Evolutionary conservation across 352 stramenopile species (phyloP).

Genomic region (Phytophthora syringae): DNA sequence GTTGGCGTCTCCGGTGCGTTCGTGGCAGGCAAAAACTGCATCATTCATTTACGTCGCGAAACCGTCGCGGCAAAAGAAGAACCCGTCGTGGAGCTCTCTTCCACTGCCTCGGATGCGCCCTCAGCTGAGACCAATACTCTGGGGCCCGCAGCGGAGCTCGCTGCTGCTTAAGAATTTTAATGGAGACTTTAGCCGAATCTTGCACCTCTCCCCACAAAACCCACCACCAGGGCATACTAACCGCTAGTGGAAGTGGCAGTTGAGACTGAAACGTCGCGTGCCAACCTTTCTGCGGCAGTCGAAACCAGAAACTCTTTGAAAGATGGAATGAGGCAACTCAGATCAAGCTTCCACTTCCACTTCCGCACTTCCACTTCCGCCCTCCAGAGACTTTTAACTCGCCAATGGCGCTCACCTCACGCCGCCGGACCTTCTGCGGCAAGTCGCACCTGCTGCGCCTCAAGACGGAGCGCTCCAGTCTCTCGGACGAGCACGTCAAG

Average conservation of each 20-base stretch:
- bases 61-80: constrained; percentile 6
- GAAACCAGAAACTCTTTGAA: too few species aligned
- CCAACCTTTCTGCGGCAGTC: constrained; percentile 19
- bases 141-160: background rate
- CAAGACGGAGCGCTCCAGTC: constrained; percentile 37
- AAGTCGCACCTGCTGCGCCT: constrained; percentile 34
- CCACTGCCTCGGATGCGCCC: background rate
- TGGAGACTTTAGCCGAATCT: background rate
- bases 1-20: constrained; percentile 19
- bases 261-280: constrained; percentile 11
- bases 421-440: constrained; percentile 37
- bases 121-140: constrained; percentile 7
- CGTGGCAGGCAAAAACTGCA: background rate
- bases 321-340: constrained; percentile 38
- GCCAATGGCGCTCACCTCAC: constrained; percentile 38
- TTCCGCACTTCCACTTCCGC: constrained; percentile 5
- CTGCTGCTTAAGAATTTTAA: background rate
- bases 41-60: constrained; percentile 41
- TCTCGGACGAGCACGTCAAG: constrained; percentile 29
- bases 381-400: constrained; percentile 8
- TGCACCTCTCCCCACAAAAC: constrained; percentile 6
- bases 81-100: constrained; percentile 16
- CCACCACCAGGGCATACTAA: constrained; percentile 3
- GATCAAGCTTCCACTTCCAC: constrained; percentile 20
- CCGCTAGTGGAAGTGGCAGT: background rate